Conservation (phyloP, 176 grass and related monocot species). For the Eragrostis curvula region DNA sequence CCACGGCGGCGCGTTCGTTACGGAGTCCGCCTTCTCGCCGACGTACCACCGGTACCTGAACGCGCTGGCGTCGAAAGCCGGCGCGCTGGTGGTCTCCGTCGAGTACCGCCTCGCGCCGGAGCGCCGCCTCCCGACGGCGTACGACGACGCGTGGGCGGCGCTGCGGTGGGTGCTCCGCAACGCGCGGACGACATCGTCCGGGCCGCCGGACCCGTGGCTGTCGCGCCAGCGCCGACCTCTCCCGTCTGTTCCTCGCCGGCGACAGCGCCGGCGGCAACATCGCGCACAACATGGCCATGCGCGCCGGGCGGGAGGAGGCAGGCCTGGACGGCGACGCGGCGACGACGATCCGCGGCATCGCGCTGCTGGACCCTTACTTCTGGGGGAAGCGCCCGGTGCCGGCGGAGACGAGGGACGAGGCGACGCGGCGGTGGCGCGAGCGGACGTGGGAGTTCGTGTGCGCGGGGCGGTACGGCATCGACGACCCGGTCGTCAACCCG, state of each 20-base stretch:
- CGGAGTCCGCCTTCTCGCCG: slow-evolving; percentile 64
- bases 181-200: slow-evolving; percentile 30
- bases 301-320: slow-evolving; percentile 38
- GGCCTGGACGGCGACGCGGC: slow-evolving; percentile 21
- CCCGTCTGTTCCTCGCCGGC: slow-evolving; percentile 54
- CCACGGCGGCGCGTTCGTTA: slow-evolving; percentile 73
- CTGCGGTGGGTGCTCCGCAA: slow-evolving; percentile 51
- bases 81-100: slow-evolving; percentile 55
- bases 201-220: slow-evolving; percentile 50
- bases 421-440: slow-evolving; percentile 22
- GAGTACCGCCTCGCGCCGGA: slow-evolving; percentile 73
- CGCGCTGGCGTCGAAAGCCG: slow-evolving; percentile 53
- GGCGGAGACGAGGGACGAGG: slow-evolving; percentile 52
- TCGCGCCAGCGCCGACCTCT: slow-evolving; percentile 40
- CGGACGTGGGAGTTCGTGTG: slow-evolving; percentile 57
- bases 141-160: slow-evolving; percentile 63
- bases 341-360: slow-evolving; percentile 43
- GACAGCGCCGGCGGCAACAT: slow-evolving; percentile 79
- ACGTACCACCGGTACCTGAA: slow-evolving; percentile 68
- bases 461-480: slow-evolving; percentile 36
- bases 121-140: slow-evolving; percentile 50
- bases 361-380: slow-evolving; percentile 68
- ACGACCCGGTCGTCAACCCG: slow-evolving; percentile 72
- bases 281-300: slow-evolving; percentile 63
- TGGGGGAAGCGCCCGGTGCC: slow-evolving; percentile 55